Evolutionary conservation across 2,329 filamentous ascomycete genomes (phyloP).

Genomic region (Aspergillus neotritici): DNA sequence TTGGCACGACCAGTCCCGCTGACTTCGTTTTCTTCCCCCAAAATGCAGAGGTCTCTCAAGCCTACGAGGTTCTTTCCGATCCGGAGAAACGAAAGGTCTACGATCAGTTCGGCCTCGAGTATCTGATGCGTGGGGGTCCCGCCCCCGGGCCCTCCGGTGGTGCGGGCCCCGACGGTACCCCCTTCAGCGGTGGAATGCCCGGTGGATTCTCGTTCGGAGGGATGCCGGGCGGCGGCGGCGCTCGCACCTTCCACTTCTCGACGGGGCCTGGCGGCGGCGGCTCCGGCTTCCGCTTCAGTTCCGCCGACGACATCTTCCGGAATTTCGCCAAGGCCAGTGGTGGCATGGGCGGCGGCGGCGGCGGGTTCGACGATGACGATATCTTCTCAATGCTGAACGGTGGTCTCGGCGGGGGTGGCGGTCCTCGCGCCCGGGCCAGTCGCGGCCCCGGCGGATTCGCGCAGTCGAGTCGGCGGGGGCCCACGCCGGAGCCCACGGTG

Average conservation of each 20-base stretch:
- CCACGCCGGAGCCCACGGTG: constrained; percentile 79
- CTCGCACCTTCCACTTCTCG: constrained; percentile 44
- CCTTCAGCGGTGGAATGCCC: constrained; percentile 55
- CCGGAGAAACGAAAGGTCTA: constrained; percentile 95
- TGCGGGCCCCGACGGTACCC: constrained; percentile 49
- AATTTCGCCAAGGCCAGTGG: constrained; percentile 66
- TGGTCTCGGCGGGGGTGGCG: constrained; percentile 32
- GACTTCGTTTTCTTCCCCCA: background rate
- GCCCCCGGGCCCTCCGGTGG: constrained; percentile 58
- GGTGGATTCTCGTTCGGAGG: constrained; percentile 49
- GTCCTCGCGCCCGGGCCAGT: constrained; percentile 27
- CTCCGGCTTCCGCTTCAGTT: constrained; percentile 75
- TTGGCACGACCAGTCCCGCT: background rate
- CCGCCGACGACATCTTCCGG: constrained; percentile 76
- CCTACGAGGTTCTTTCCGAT: constrained; percentile 96
- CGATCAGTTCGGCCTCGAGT: constrained; percentile 91
- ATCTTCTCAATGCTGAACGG: constrained; percentile 49
- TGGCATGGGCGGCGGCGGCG: constrained; percentile 46
- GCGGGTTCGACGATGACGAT: constrained; percentile 51
- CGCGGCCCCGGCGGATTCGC: constrained; percentile 25
- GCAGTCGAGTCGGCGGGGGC: constrained; percentile 29
- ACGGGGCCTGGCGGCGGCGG: constrained; percentile 50
- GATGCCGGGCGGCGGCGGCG: constrained; percentile 49
- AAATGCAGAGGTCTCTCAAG: constrained; percentile 82
- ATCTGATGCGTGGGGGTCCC: constrained; percentile 73